These are phyloP conservation scores for Claviceps humidiphila DNA, from an alignment of 2,329 filamentous ascomycete genomes.

Conservation along the genomic window DNA sequence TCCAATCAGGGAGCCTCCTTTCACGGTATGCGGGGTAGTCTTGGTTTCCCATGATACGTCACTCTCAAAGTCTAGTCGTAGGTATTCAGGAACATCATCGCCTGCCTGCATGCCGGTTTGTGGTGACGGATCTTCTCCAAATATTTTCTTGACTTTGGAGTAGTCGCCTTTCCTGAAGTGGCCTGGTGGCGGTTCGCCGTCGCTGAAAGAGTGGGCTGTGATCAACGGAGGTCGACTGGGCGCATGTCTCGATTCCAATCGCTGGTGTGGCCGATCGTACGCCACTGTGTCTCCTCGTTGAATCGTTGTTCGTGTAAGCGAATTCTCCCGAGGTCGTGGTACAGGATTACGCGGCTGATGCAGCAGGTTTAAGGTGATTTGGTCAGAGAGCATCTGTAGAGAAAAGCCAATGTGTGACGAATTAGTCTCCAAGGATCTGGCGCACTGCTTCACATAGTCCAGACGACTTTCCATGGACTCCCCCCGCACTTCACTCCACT, in stretches of 20 bases:
- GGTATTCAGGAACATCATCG: conserved; percentile 72
- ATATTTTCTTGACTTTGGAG: conserved; percentile 52
- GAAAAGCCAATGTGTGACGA: conserved; percentile 81
- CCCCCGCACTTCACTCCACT: conserved; percentile 88
- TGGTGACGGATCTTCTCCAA: conserved; percentile 49
- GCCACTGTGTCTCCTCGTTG: conserved; percentile 46
- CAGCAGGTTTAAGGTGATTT: conserved; percentile 48
- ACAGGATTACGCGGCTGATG: conserved; percentile 23
- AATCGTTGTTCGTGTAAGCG: conserved; percentile 34
- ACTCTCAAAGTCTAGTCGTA: conserved; percentile 74
- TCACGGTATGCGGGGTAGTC: conserved; percentile 58
- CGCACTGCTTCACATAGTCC: conserved; percentile 63
- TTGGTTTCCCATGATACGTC: conserved; percentile 88
- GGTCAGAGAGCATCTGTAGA: conserved; percentile 73
- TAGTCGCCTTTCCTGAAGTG: conserved; percentile 46
- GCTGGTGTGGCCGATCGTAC: conserved; percentile 40
- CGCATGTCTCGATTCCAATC: conserved; percentile 40
- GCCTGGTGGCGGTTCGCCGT: conserved; percentile 39
- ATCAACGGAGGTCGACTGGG: conserved; percentile 33
- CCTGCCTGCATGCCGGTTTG: conserved; percentile 32
- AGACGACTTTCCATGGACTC: conserved; percentile 80
- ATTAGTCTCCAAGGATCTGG: conserved; percentile 71
- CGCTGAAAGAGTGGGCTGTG: conserved; percentile 49
- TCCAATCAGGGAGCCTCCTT: conserved; percentile 77
- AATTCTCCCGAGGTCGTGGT: conserved; percentile 30